Base-by-base conservation (phyloP, 805 yeast species). In the Metschnikowia noctiluminum region DNA sequence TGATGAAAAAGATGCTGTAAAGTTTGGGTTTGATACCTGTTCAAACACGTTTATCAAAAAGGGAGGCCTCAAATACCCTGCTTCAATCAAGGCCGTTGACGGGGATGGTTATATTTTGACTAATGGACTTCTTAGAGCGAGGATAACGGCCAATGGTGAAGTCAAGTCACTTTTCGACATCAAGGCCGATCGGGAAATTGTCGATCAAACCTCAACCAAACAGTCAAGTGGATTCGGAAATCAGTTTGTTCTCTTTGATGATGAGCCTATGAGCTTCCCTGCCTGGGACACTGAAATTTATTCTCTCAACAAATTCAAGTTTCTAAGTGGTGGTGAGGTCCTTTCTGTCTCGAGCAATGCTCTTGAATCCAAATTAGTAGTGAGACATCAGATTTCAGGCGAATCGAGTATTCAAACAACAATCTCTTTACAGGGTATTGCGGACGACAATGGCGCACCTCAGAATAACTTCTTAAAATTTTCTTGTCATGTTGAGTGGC, bases 241-340 rank as follows among this genome's bases (percentile, higher is more conserved):
- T 59, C 96, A 87, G 64, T 82, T 82, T 54, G 82, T 89, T 1
- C 62, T 94, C 49, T 87, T 87, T 60, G 91, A 91, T 55, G 99
- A 94, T 64, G 87, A 89, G 53, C 99, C 99, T 9, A 73, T 89
- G 60, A 84, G 78, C 48, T 92, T 84, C 83, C 96, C 89, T 40
- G 98, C 98, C 1, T 92, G 99, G 99, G 99, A 92, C 64, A 92
- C 98, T 0, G 99, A 92, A 63, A 76, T 90, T 50, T 94, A 81
- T 62, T 87, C 96, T 0, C 77, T 89, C 49, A 89, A 85, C 58
- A 89, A 85, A 61, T 81, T 78, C 62, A 71, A 71, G 46, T 80
- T 82, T 54, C 58, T 73, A 46, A 49, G 54, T 7, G 56, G 56
- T 12, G 75, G 74, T n/a, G 71, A 74, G 26, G 68, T 77, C 7